Evolutionary conservation across 208 protist genomes (phyloP).

Genomic region (Trypanosoma cruzi): DNA sequence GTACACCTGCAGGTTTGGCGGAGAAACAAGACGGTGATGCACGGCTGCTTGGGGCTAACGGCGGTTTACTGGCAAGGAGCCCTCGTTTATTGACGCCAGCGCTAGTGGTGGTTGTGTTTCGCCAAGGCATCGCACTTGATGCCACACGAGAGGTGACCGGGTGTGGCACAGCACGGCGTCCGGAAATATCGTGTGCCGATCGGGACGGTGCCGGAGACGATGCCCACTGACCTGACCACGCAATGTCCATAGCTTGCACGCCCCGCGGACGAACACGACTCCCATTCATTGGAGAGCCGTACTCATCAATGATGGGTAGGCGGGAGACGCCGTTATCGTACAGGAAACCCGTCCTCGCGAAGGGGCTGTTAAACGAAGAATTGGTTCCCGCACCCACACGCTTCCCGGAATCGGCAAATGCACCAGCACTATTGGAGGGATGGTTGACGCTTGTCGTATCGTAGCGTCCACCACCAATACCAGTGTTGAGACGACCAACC

Average conservation of each 20-base stretch:
- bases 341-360: constrained; percentile 19
- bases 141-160: not conserved
- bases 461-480: not conserved
- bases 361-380: constrained; percentile 4
- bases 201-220: no score
- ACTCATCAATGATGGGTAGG: constrained; percentile 52
- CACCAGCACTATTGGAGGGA: not conserved
- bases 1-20: not conserved
- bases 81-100: not conserved
- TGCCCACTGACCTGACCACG: constrained; percentile 30
- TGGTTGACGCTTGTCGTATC: not conserved
- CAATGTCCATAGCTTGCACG: constrained; percentile 47
- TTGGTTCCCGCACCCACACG: not conserved
- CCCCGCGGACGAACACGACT: constrained; percentile 57
- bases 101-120: constrained; percentile 22
- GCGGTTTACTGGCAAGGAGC: constrained; percentile 17
- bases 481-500: not conserved
- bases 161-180: not conserved
- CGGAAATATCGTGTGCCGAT: not conserved
- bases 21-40: not conserved
- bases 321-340: constrained; percentile 21
- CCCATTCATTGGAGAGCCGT: constrained; percentile 34
- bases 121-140: constrained; percentile 20
- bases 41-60: constrained; percentile 24
- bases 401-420: not conserved